These are phyloP conservation scores for Saccharomyces jurei DNA, from an alignment of 805 yeast genomes.

Conservation along the genomic window DNA sequence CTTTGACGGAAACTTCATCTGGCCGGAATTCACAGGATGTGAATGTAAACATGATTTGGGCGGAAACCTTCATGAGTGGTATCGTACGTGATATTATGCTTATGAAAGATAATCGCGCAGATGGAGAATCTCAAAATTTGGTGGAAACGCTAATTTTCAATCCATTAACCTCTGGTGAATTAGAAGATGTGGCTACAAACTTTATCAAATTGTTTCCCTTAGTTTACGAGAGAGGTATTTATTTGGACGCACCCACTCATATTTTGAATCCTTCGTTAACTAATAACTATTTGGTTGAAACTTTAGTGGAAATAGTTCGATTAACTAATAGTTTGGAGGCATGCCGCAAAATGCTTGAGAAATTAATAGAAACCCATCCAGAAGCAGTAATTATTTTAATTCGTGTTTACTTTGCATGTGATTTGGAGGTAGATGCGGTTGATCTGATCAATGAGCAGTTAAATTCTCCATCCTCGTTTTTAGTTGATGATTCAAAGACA, in stretches of 20 bases:
- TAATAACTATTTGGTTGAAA: constrained; percentile 23
- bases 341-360: constrained; percentile 16
- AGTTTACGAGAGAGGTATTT: constrained; percentile 18
- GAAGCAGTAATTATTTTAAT: constrained; percentile 21
- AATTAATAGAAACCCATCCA: constrained; percentile 8
- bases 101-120: constrained; percentile 35
- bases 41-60: constrained; percentile 44
- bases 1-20: constrained; percentile 1
- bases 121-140: constrained; percentile 59
- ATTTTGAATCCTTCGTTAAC: constrained; percentile 16
- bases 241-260: constrained; percentile 21
- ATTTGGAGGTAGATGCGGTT: constrained; percentile 28
- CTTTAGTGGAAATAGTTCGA: constrained; percentile 19
- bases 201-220: constrained; percentile 21
- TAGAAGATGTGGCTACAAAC: constrained; percentile 19
- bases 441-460: constrained; percentile 18
- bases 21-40: constrained; percentile 42
- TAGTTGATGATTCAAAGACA: constrained; percentile 1
- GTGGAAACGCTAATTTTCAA: constrained; percentile 78
- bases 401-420: constrained; percentile 24
- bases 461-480: constrained; percentile 7
- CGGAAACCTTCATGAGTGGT: constrained; percentile 45
- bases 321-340: constrained; percentile 16
- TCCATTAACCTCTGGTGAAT: constrained; percentile 43
- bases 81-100: constrained; percentile 54